Evolutionary conservation across 305 asterid species (phyloP).

Genomic region (Solanum hybrid): DNA sequence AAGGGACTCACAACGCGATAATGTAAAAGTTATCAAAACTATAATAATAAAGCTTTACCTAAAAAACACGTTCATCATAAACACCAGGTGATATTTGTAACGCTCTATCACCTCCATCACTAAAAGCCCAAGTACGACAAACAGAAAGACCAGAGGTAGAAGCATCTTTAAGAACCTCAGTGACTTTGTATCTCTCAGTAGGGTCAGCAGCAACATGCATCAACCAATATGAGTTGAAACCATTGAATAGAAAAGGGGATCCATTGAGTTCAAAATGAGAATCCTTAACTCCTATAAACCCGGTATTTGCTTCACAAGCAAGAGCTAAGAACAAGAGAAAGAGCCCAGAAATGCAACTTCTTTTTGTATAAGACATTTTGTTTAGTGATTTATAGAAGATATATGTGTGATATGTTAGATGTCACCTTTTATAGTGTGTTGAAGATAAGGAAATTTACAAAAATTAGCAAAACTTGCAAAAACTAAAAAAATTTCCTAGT

Average conservation of each 20-base stretch:
- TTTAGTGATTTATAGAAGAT: background rate
- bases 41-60: conserved; percentile 9
- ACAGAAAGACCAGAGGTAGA: conserved; percentile 47
- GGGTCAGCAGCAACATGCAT: conserved; percentile 53
- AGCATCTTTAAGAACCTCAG: conserved; percentile 44
- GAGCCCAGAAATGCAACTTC: background rate
- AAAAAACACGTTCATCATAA: conserved; percentile 54
- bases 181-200: conserved; percentile 33
- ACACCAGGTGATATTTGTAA: conserved; percentile 52
- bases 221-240: conserved; percentile 73
- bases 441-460: background rate
- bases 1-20: background rate
- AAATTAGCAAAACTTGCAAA: background rate
- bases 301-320: background rate
- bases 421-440: background rate
- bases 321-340: background rate
- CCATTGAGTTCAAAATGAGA: conserved; percentile 16
- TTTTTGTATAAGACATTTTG: background rate
- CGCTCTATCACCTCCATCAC: conserved; percentile 44
- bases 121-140: conserved; percentile 70
- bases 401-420: background rate
- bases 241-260: conserved; percentile 59
- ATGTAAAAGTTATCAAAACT: background rate
- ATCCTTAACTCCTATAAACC: background rate
- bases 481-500: background rate